A percentile compares a stretch with the other conserved stretches of the same genome.
These are phyloP conservation scores for Gnomoniopsis sp. DNA, from an alignment of 2,329 filamentous ascomycete genomes.

Conservation along the genomic window DNA sequence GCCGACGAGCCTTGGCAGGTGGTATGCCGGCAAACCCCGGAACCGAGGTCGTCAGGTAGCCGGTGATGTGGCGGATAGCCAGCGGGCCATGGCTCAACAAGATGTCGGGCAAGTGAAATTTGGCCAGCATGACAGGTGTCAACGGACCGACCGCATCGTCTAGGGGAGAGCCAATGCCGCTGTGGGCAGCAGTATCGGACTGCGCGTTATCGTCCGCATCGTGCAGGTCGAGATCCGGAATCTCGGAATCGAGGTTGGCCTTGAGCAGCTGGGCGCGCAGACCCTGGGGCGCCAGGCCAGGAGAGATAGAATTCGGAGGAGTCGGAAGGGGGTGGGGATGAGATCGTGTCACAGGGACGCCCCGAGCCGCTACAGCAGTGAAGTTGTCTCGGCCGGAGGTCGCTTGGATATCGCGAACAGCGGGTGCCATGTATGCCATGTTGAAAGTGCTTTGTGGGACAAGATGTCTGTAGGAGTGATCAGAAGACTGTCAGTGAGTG, in stretches of 20 bases:
- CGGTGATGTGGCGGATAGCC: slow-evolving; percentile 93
- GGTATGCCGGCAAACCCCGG: slow-evolving; percentile 89
- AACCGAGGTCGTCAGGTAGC: slow-evolving; percentile 87
- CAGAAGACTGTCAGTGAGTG: slow-evolving; percentile 2
- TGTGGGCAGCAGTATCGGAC: slow-evolving; percentile 23
- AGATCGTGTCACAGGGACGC: slow-evolving; percentile 59
- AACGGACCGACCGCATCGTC: slow-evolving; percentile 76
- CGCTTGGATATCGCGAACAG: slow-evolving; percentile 65
- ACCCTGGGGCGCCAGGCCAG: slow-evolving; percentile 77
- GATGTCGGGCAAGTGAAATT: slow-evolving; percentile 86
- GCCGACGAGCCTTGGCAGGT: slow-evolving; percentile 81
- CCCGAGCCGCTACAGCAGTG: slow-evolving; percentile 67
- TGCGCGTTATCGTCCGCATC: slow-evolving; percentile 52
- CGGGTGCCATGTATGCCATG: slow-evolving; percentile 64
- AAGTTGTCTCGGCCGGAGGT: slow-evolving; percentile 67
- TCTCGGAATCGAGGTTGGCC: slow-evolving; percentile 61
- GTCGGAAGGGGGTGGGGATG: slow-evolving; percentile 77
- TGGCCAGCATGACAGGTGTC: slow-evolving; percentile 80
- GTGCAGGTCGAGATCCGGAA: slow-evolving; percentile 84
- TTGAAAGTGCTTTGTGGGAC: slow-evolving; percentile 37
- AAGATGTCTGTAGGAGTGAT: slow-evolving; percentile 21
- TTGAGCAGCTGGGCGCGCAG: slow-evolving; percentile 65
- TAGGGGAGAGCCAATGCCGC: slow-evolving; percentile 41
- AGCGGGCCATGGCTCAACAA: slow-evolving; percentile 84
- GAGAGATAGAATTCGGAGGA: slow-evolving; percentile 93